A percentile compares a stretch with the other conserved stretches of the same genome.
Evolutionary conservation across 2,329 filamentous ascomycete genomes (phyloP).

Genomic region (Stenocarpella maydis): DNA sequence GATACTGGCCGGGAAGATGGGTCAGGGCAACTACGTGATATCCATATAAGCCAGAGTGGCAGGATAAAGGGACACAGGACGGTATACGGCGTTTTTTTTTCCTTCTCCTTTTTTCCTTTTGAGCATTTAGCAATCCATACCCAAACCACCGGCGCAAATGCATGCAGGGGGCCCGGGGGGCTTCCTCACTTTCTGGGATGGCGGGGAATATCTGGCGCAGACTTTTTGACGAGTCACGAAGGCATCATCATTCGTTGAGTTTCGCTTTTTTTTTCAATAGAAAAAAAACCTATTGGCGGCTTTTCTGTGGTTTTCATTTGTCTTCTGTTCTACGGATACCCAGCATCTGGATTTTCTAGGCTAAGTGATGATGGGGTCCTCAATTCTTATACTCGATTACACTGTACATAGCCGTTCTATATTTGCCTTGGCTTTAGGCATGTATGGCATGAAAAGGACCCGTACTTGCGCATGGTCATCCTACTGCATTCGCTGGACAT

Average conservation of each 20-base stretch:
- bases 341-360: constrained; percentile 32
- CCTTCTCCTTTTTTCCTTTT: background rate
- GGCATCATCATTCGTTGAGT: constrained; percentile 38
- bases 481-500: constrained; percentile 8
- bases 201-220: constrained; percentile 33
- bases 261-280: constrained; percentile 35
- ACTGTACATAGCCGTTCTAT: constrained; percentile 24
- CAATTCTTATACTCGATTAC: background rate
- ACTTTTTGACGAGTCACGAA: constrained; percentile 38
- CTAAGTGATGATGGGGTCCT: constrained; percentile 26
- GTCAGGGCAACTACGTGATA: constrained; percentile 78
- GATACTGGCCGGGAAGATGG: constrained; percentile 82
- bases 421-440: background rate
- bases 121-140: constrained; percentile 28
- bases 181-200: constrained; percentile 35
- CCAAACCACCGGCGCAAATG: constrained; percentile 32
- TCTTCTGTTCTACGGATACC: constrained; percentile 36
- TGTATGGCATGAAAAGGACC: background rate
- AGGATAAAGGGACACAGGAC: background rate
- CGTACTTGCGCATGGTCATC: constrained; percentile 15
- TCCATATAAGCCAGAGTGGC: constrained; percentile 63
- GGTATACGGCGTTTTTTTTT: constrained; percentile 25
- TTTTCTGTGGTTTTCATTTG: constrained; percentile 33
- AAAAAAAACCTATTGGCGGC: constrained; percentile 24
- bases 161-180: constrained; percentile 29